Percentiles rank a stretch among this genome's conserved stretches.
phyloP scores from a whole-genome alignment of 1,139 yeast species.

The Trichomonascaceae sp. region DNA sequence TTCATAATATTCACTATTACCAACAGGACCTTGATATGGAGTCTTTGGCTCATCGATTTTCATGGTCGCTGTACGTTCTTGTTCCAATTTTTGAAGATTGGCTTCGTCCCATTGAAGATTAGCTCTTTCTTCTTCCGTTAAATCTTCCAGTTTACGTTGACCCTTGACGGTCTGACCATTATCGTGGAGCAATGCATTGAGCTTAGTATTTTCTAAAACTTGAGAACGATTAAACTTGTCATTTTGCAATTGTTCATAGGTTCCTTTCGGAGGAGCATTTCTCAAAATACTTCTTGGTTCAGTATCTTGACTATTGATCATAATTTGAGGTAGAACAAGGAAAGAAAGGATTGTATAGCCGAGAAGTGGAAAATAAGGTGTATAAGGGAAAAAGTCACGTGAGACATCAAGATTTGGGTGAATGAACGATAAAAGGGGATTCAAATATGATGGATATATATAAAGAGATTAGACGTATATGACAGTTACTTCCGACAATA shows the following conservation, averaged over 20 bases:
- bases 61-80: constrained; percentile 68
- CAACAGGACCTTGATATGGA: constrained; percentile 90
- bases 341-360: background rate
- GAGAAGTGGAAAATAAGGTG: background rate
- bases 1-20: constrained; percentile 78
- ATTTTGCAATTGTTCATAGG: constrained; percentile 18
- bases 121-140: constrained; percentile 15
- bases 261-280: constrained; percentile 31
- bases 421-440: no score
- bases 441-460: no score
- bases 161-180: constrained; percentile 21
- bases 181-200: constrained; percentile 37
- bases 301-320: background rate
- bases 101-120: constrained; percentile 71
- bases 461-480: no score
- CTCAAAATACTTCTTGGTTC: constrained; percentile 31
- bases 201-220: constrained; percentile 43
- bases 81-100: constrained; percentile 59
- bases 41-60: constrained; percentile 95
- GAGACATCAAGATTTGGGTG: no score
- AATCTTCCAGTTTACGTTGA: background rate
- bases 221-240: constrained; percentile 36
- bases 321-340: background rate
- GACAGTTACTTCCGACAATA: no score
- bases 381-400: background rate